These are phyloP conservation scores for Trichoderma cornu-damae DNA, from an alignment of 2,329 filamentous ascomycete genomes.

Conservation along the genomic window DNA sequence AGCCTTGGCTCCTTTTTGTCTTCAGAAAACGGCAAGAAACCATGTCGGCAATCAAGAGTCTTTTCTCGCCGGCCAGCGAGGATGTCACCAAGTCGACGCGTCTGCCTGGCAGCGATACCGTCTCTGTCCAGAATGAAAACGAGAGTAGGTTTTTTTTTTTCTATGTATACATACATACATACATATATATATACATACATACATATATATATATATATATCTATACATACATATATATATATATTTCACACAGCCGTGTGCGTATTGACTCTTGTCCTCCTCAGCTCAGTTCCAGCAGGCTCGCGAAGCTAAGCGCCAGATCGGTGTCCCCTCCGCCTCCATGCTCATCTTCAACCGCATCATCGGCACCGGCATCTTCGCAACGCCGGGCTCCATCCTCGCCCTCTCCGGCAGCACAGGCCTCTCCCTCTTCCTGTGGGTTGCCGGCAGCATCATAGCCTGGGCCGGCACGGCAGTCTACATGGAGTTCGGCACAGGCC, in stretches of 20 bases:
- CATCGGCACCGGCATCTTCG: conserved; percentile 63
- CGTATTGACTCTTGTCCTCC: neutral
- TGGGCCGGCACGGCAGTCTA: conserved; percentile 59
- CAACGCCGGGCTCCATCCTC: conserved; percentile 56
- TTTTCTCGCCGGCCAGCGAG: neutral
- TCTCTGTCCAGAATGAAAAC: conserved; percentile 11
- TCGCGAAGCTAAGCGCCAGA: conserved; percentile 48
- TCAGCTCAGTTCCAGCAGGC: conserved; percentile 35
- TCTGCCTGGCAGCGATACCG: conserved; percentile 4
- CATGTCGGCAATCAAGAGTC: conserved; percentile 6
- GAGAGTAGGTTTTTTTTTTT: neutral
- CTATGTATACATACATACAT: neutral
- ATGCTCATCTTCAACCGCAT: conserved; percentile 62
- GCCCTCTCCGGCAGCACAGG: conserved; percentile 55
- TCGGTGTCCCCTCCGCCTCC: conserved; percentile 50
- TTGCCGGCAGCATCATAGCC: conserved; percentile 57
- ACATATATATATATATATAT: neutral
- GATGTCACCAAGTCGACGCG: conserved; percentile 9
- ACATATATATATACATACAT: neutral
- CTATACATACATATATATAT: neutral
- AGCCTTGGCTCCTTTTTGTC: neutral
- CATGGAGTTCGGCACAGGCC: conserved; percentile 60
- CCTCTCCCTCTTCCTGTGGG: conserved; percentile 58
- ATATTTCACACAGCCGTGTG: neutral
- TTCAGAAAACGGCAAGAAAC: neutral